Evolutionary conservation across 176 grass and related monocot species (phyloP).

Genomic region (Aegilops bicornis): DNA sequence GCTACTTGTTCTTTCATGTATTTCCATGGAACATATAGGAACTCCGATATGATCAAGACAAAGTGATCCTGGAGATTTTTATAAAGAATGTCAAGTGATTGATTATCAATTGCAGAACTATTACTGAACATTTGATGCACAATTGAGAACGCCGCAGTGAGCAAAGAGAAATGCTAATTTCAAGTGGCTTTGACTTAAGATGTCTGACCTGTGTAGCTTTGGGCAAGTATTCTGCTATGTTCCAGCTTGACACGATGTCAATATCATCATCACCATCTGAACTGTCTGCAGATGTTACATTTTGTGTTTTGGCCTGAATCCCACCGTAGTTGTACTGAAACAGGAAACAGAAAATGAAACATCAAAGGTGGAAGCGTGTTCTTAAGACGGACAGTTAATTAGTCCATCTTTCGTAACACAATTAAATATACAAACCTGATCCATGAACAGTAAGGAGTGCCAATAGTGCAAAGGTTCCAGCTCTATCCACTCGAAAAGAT

Average conservation of each 20-base stretch:
- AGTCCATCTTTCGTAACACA: not conserved
- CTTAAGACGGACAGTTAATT: not conserved
- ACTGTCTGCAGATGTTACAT: conserved; percentile 20
- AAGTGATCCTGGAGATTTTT: conserved; percentile 76
- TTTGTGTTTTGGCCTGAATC: conserved; percentile 70
- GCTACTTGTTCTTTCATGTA: conserved; percentile 80
- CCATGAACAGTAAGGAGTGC: conserved; percentile 94
- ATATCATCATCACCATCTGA: conserved; percentile 57
- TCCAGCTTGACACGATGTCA: conserved; percentile 92
- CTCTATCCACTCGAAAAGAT: conserved; percentile 98
- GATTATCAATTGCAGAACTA: conserved; percentile 3
- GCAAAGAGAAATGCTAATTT: not conserved
- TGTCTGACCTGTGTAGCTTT: conserved; percentile 77
- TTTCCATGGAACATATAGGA: conserved; percentile 92
- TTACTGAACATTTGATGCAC: not conserved
- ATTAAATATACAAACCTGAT: conserved; percentile 64
- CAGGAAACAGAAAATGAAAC: conserved; percentile 36
- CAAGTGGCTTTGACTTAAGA: conserved; percentile 17
- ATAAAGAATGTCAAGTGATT: conserved; percentile 3
- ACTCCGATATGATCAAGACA: conserved; percentile 84
- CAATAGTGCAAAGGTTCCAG: conserved; percentile 93
- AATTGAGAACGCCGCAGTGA: not conserved
- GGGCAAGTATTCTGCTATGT: conserved; percentile 85
- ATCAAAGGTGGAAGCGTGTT: conserved; percentile 17
- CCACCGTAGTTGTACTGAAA: conserved; percentile 93